Percentiles rank a stretch among this genome's conserved stretches.
phyloP scores from a whole-genome alignment of 768 basidiomycete species.

The Crucibulum laeve region DNA sequence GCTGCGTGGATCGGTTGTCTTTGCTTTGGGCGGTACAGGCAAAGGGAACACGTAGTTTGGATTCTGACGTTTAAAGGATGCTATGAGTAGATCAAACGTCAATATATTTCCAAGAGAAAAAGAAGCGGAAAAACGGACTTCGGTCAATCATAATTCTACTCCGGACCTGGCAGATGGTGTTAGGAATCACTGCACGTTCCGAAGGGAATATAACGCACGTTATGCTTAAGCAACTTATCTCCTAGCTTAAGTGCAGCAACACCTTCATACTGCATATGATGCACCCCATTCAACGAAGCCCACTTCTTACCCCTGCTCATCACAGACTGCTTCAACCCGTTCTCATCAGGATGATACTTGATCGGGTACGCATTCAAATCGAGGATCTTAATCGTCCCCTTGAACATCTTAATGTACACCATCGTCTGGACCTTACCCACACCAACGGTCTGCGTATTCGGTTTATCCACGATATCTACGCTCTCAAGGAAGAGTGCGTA shows the following conservation, averaged over 20 bases:
- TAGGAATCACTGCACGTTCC: neutral
- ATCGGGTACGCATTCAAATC: slow-evolving; percentile 50
- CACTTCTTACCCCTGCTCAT: slow-evolving; percentile 53
- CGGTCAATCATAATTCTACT: slow-evolving; percentile 62
- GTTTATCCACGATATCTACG: slow-evolving; percentile 44
- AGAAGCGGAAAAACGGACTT: slow-evolving; percentile 21
- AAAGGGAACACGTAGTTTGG: slow-evolving; percentile 43
- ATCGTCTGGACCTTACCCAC: slow-evolving; percentile 36
- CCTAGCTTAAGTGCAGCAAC: slow-evolving; percentile 35
- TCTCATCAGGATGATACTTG: slow-evolving; percentile 42
- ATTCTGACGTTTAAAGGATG: slow-evolving; percentile 49
- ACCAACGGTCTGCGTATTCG: slow-evolving; percentile 26
- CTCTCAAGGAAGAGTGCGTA: slow-evolving; percentile 48
- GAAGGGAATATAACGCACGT: slow-evolving; percentile 24
- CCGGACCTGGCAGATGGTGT: slow-evolving; percentile 35
- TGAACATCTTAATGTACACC: slow-evolving; percentile 37
- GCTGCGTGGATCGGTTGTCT: slow-evolving; percentile 1
- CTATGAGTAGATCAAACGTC: slow-evolving; percentile 13
- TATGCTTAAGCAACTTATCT: slow-evolving; percentile 40
- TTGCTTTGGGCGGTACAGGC: slow-evolving; percentile 21
- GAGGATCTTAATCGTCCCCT: slow-evolving; percentile 48
- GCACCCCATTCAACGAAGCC: slow-evolving; percentile 45
- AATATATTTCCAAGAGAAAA: neutral
- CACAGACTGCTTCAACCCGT: slow-evolving; percentile 34
- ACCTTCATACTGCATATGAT: slow-evolving; percentile 56